Conservation (phyloP, 2,329 filamentous ascomycete genomes). For the Hymenoscyphus infarciens region DNA sequence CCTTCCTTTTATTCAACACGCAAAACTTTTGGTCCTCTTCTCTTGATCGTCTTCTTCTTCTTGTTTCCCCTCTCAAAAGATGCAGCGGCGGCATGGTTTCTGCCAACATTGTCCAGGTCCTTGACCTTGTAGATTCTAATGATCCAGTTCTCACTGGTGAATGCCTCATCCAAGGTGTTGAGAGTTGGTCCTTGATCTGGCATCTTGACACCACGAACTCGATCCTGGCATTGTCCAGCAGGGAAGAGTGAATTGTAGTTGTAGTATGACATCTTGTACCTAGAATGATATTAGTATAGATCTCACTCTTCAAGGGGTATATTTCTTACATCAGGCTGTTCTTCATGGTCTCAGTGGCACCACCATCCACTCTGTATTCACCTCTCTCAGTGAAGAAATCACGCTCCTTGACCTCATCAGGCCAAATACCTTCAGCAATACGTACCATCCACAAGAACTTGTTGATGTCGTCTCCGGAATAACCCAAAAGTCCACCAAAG, state of each 20-base stretch:
- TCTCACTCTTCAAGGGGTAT: background rate
- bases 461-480: constrained; percentile 98
- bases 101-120: constrained; percentile 91
- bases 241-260: constrained; percentile 94
- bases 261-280: constrained; percentile 99
- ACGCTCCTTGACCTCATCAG: constrained; percentile 96
- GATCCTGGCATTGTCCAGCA: constrained; percentile 81
- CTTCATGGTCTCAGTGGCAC: constrained; percentile 94
- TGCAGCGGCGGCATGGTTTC: constrained; percentile 70
- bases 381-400: constrained; percentile 92
- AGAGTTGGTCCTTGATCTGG: constrained; percentile 84
- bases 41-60: constrained; percentile 75
- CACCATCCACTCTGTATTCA: constrained; percentile 92
- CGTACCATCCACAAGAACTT: constrained; percentile 99
- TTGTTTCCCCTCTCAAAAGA: constrained; percentile 77
- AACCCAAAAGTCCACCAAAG: constrained; percentile 91
- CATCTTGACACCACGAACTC: constrained; percentile 76
- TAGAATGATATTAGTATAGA: constrained; percentile 39
- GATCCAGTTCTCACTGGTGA: constrained; percentile 99
- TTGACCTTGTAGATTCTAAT: constrained; percentile 99
- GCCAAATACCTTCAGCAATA: constrained; percentile 99
- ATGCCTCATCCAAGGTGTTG: constrained; percentile 90
- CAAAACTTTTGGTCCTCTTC: constrained; percentile 66
- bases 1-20: constrained; percentile 60
- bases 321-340: constrained; percentile 92